Evolutionary conservation across 352 stramenopile species (phyloP), one percentile per base, ranked within the genome.

Genomic region (Phytophthora multivora): DNA sequence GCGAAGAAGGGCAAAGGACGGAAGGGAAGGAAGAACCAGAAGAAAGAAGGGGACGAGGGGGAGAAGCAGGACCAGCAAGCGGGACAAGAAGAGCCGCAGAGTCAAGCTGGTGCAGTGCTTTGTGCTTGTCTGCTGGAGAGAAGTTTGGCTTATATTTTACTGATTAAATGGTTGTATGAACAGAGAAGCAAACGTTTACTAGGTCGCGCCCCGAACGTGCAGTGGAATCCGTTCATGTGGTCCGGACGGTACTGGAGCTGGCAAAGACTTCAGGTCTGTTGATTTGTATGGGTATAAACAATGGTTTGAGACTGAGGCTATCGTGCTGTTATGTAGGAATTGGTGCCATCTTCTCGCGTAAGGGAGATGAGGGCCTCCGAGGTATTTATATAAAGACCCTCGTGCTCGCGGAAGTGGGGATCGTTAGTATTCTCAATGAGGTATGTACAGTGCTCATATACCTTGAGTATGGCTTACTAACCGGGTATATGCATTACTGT

Each of bases 381-480:
- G 49, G 68, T 26, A 59, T 85, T 15, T 78, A 80, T 38, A 70
- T 88, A 13, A 83, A 88, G 31, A 64, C 66, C 8, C 57, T 86
- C 0, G 61, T 91, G 30, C 58, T 91, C 3, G 73, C 75, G 5
- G 64, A 89, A 59, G 53, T 80, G 5, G 79, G 79, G 0, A 63
- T 90, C 43, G 58, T 79, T 0, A 18, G 66, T 3, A 75, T 89
- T 47, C 61, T 77, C 5, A 88, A 85, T 49, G 69, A 85, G 69
- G 80, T 89, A 55, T 13, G 13, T 33, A 13, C 28, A 9, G 28
- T 33, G 12, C 2, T 51, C 41, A 3, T 49, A 1, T 3, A 33
- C 28, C 28, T 33, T 33, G 2, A 13, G 28, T 12, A 33, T 33
- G 11, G 8, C 28, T 33, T 33, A 33, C 28, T 33, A 33, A 33